These are phyloP conservation scores for Aspergillus homomorphus DNA, from an alignment of 495 filamentous ascomycete genomes.

Conservation along the genomic window DNA sequence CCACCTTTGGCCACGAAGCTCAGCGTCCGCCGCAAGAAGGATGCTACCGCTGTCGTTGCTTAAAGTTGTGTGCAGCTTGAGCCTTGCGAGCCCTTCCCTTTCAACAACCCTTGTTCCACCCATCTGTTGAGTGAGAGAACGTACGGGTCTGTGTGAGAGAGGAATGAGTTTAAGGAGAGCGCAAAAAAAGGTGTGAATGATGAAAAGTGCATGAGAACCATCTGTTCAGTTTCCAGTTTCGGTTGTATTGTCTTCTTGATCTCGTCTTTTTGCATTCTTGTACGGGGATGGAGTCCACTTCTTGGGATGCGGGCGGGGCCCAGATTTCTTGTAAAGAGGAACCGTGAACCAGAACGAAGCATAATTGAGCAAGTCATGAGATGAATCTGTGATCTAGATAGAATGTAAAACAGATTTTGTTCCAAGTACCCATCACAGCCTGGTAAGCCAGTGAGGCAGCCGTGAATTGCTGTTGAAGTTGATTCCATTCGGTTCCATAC, in stretches of 20 bases:
- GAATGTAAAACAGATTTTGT: too few relatives aligned
- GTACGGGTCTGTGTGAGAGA: too few relatives aligned
- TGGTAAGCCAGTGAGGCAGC: background rate
- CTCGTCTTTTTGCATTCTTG: background rate
- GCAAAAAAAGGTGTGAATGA: background rate
- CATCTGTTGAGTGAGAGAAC: too few relatives aligned
- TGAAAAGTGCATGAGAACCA: background rate
- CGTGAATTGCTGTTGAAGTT: background rate
- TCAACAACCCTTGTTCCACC: background rate
- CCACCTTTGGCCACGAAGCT: slow-evolving; percentile 11
- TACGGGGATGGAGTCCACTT: background rate
- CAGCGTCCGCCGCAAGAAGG: slow-evolving; percentile 12
- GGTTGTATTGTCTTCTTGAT: background rate
- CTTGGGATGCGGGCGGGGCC: background rate
- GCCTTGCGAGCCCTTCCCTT: background rate
- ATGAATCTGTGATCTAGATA: too few relatives aligned
- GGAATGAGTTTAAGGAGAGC: background rate
- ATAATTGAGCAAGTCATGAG: background rate
- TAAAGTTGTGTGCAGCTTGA: background rate
- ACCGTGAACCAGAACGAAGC: background rate
- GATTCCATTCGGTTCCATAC: background rate
- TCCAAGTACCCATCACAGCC: too few relatives aligned
- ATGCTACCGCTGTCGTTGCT: background rate
- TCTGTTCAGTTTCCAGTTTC: background rate
- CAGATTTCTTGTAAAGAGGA: background rate